Conservation (phyloP, 108 stramenopile genomes). For the Chaetoceros tenuissimus region DNA sequence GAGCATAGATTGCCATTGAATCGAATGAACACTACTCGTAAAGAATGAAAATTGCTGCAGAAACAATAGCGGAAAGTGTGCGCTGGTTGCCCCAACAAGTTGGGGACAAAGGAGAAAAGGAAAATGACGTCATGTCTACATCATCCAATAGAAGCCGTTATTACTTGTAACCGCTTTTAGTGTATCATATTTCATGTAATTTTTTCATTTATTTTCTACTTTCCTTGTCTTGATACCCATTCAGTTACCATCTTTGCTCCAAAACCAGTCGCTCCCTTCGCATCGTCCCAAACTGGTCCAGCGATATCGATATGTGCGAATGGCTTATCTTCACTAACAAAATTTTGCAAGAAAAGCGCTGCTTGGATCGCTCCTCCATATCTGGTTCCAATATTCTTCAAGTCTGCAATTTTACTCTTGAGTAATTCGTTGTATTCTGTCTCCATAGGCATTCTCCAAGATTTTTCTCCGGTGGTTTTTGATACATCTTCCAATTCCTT, state of each 20-base stretch:
- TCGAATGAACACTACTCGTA: too few relatives aligned
- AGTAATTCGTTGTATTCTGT: slow-evolving; percentile 71
- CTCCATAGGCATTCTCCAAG: slow-evolving; percentile 86
- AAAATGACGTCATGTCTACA: too few relatives aligned
- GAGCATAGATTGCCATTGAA: too few relatives aligned
- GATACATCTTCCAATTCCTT: slow-evolving; percentile 66
- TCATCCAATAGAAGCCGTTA: too few relatives aligned
- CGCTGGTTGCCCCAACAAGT: too few relatives aligned
- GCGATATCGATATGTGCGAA: slow-evolving; percentile 87
- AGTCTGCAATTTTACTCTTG: slow-evolving; percentile 82
- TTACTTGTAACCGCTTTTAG: too few relatives aligned
- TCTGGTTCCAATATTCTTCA: slow-evolving; percentile 63
- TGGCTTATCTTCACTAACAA: slow-evolving; percentile 83
- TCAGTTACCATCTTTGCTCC: slow-evolving; percentile 85
- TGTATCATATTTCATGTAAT: too few relatives aligned
- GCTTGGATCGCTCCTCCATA: slow-evolving; percentile 90
- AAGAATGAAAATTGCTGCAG: too few relatives aligned
- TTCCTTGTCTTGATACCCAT: slow-evolving; percentile 75
- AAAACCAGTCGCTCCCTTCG: slow-evolving; percentile 86
- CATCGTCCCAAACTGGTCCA: slow-evolving; percentile 91
- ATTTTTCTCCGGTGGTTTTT: slow-evolving; percentile 81
- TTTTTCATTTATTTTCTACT: too few relatives aligned
- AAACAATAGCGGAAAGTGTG: too few relatives aligned
- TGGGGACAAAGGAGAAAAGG: too few relatives aligned
- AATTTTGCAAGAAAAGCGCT: slow-evolving; percentile 82